These are phyloP conservation scores for Daldinia loculata DNA, from an alignment of 495 filamentous ascomycete genomes.

Conservation along the genomic window DNA sequence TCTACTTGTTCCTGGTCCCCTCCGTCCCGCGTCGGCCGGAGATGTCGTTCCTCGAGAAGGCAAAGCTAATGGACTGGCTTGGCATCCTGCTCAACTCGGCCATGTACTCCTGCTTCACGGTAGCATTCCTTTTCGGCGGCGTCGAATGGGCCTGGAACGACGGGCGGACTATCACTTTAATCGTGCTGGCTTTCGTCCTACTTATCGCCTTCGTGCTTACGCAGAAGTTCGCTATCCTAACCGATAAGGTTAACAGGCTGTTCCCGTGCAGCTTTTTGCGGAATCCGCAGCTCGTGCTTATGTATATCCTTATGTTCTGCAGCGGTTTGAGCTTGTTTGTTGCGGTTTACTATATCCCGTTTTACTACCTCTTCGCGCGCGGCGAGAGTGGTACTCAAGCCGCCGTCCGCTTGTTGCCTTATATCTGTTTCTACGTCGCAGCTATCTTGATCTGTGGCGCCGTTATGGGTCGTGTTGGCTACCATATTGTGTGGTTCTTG, in stretches of 20 bases:
- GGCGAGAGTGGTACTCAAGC: conserved; percentile 49
- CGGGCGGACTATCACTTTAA: conserved; percentile 57
- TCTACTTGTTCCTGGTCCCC: conserved; percentile 64
- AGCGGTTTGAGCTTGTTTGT: conserved; percentile 46
- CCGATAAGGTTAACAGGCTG: conserved; percentile 53
- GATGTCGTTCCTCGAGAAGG: conserved; percentile 40
- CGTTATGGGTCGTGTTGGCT: conserved; percentile 56
- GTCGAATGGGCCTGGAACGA: conserved; percentile 49
- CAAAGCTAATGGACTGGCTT: conserved; percentile 53
- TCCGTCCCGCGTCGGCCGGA: conserved; percentile 53
- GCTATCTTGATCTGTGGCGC: conserved; percentile 53
- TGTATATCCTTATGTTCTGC: conserved; percentile 16
- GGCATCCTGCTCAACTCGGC: conserved; percentile 51
- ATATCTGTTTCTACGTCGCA: conserved; percentile 57
- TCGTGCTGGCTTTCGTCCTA: conserved; percentile 55
- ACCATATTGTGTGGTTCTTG: conserved; percentile 68
- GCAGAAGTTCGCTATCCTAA: conserved; percentile 59
- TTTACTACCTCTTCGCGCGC: conserved; percentile 57
- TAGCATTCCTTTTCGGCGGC: conserved; percentile 61
- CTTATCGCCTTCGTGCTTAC: conserved; percentile 56
- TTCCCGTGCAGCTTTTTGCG: conserved; percentile 59
- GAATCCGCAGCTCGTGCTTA: conserved; percentile 9
- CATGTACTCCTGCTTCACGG: conserved; percentile 44
- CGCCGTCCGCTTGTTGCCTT: conserved; percentile 60
- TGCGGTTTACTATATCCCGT: conserved; percentile 58